Conservation (phyloP, 129 eudicot genomes). For the Arctium lappa region DNA sequence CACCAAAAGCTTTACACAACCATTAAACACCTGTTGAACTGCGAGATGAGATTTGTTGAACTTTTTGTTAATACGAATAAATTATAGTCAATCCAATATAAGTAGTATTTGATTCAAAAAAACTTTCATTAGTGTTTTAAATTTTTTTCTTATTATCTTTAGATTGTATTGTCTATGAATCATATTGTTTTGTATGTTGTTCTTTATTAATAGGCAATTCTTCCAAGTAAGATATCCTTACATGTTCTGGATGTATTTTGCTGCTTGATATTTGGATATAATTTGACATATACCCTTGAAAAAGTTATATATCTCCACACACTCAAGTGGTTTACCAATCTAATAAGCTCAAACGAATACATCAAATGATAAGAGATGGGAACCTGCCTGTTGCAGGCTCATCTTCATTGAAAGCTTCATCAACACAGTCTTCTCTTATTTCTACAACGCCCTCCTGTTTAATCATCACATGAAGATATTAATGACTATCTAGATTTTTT, state of each 20-base stretch:
- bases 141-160: too few species aligned
- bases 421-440: conserved; percentile 79
- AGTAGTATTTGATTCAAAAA: too few species aligned
- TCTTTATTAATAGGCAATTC: not conserved
- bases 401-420: conserved; percentile 43
- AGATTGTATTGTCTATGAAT: too few species aligned
- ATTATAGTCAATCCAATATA: too few species aligned
- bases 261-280: not conserved
- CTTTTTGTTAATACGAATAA: too few species aligned
- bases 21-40: too few species aligned
- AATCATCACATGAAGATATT: conserved; percentile 7
- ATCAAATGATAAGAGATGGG: conserved; percentile 1
- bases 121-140: too few species aligned
- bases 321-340: not conserved
- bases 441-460: conserved; percentile 89
- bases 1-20: too few species aligned
- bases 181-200: not conserved
- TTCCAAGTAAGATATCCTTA: not conserved
- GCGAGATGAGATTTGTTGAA: too few species aligned
- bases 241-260: not conserved
- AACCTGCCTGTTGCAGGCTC: conserved; percentile 37
- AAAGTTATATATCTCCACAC: conserved; percentile 8
- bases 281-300: not conserved
- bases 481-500: conserved; percentile 5
- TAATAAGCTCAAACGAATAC: conserved; percentile 8